Evolutionary conservation across 805 yeast species (phyloP), one percentile per base, ranked within the genome.

Genomic region (Candida jianshihensis): DNA sequence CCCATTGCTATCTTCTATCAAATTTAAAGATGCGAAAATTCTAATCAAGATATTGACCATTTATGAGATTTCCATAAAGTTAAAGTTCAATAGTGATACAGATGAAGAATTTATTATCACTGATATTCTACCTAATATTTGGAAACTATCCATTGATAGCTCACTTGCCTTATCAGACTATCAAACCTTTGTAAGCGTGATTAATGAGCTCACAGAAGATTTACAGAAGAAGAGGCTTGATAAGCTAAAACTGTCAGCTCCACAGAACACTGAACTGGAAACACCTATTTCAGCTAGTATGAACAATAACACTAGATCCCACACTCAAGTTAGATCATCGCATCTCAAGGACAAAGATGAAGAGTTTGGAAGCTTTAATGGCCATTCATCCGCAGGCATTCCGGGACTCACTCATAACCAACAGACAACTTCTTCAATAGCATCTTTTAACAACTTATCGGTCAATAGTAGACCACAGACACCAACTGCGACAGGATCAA

Each of bases 1-100:
- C n/a, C 96, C 96, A 0, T 60, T 90, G 17, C 64, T 90, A 39
- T 72, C 73, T 47, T 73, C 75, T 13, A 73, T 86, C 70, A 86
- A 86, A 55, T 80, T 92, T 19, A 65, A 92, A 42, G 89, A 84
- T 49, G 70, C 83, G 13, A 61, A 75, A 30, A 77, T 85, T 27
- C 68, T 84, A 30, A 53, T 64, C 47, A 64, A 71, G 19, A 64
- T 77, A 4, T 48, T 78, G 24, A 25, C 36, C 11, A 18, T 37
- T 13, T 25, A 33, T 17, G 37, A 37, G 12, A 24, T 35, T 11
- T 26, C 32, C 18, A 33, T 37, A 16, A 19, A 26, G 10, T 16
- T 19, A 31, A 28, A 34, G 16, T 34, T 34, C 25, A 27, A 27
- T 12, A 34, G 27, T 28, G 31, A 20, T 10, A 63, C 76, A 15